These are phyloP conservation scores for Meyerozyma guilliermondii DNA, from an alignment of 1,139 yeast species.

Conservation along the genomic window DNA sequence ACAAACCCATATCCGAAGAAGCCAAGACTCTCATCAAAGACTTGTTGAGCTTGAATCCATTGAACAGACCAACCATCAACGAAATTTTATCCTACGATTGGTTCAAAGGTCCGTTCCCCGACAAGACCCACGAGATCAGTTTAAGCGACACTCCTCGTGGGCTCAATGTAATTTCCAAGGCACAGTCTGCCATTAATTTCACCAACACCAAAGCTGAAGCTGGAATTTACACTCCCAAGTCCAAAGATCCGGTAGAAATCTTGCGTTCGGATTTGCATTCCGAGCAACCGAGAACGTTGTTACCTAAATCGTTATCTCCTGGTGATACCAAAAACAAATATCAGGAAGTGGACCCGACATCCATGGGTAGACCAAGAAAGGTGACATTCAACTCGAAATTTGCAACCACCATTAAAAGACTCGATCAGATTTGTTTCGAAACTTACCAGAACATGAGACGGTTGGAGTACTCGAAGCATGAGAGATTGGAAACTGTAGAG, in stretches of 20 bases:
- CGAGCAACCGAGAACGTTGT: slow-evolving; percentile 62
- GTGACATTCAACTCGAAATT: slow-evolving; percentile 40
- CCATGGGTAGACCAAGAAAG: slow-evolving; percentile 35
- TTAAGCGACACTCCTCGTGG: slow-evolving; percentile 56
- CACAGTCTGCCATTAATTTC: slow-evolving; percentile 68
- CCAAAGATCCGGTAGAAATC: slow-evolving; percentile 62
- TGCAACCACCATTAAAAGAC: slow-evolving; percentile 33
- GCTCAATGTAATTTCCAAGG: slow-evolving; percentile 48
- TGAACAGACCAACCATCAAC: slow-evolving; percentile 73
- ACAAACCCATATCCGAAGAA: slow-evolving; percentile 61
- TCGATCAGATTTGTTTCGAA: slow-evolving; percentile 36
- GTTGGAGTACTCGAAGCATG: slow-evolving; percentile 31
- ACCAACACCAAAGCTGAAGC: slow-evolving; percentile 58
- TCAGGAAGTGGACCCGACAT: slow-evolving; percentile 56
- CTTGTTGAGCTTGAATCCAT: slow-evolving; percentile 74
- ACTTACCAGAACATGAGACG: slow-evolving; percentile 40
- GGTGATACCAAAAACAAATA: slow-evolving; percentile 87
- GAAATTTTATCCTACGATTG: slow-evolving; percentile 78
- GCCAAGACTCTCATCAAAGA: slow-evolving; percentile 69
- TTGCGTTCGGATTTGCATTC: slow-evolving; percentile 66
- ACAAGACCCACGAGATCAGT: slow-evolving; percentile 57
- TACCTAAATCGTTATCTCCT: slow-evolving; percentile 89
- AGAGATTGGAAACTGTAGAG: slow-evolving; percentile 29
- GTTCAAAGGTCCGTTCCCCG: slow-evolving; percentile 85
- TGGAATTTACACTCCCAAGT: slow-evolving; percentile 55